Evolutionary conservation across 352 stramenopile genomes (phyloP), one percentile per base, ranked within the genome.

Genomic region (Phytophthora capsici): DNA sequence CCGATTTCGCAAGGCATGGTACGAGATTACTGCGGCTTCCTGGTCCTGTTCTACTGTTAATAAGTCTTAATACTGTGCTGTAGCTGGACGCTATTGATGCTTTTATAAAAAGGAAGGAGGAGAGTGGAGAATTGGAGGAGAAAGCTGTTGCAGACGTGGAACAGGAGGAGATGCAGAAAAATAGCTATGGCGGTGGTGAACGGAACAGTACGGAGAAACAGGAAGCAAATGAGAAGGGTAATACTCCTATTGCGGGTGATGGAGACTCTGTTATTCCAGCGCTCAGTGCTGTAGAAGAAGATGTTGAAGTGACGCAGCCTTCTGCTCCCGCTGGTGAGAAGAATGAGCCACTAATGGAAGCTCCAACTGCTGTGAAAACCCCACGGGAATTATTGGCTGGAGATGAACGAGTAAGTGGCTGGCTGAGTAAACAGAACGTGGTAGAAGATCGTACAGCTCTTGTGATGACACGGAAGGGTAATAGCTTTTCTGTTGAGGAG

Each of bases 1-100:
- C 79, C 81, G 16, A 69, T 92, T 6, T 88, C 84, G 23, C 73
- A 72, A 5, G 43, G 48, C 49, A 86, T 82, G 78, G 83, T 89
- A 71, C 7, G 71, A 6, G 4, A 28, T 30, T 43, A 13, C 22
- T 20, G 7, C 16, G 3, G 2, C 34, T 57, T 20, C 10, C 14
- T n/a, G 14, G 6, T 26, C n/a, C 19, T 48, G 13, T 51, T 73
- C 30, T 48, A 36, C 4, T 55, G 48, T 57, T 75, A 57, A 75
- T 69, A 44, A 20, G 23, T 6, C 22, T 28, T 2, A 64, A 26
- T 7, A 40, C 28, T 66, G 48, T 20, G 3, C 7, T 22, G 22
- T 46, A 87, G 78, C 41, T 87, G 23, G 63, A 76, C 9, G 62
- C 70, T 10, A 82, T 87, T 43, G 68, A 80, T 25, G 32, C n/a